Conservation (phyloP, 495 filamentous ascomycete species). For the Penicillium herquei region DNA sequence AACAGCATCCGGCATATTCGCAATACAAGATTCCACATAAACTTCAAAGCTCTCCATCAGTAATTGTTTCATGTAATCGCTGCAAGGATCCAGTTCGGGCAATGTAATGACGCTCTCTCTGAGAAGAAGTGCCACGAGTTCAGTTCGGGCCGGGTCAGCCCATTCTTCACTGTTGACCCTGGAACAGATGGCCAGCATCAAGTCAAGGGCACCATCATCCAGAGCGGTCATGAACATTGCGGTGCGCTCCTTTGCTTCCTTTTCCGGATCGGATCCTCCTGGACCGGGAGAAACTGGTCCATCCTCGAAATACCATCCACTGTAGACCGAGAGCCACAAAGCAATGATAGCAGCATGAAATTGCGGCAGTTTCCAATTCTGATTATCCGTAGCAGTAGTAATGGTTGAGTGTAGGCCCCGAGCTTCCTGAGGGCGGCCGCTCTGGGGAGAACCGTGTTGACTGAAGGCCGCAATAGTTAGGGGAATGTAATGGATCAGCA, state of each 20-base stretch:
- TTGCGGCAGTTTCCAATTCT: conserved; percentile 64
- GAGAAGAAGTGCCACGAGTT: conserved; percentile 73
- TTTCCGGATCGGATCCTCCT: conserved; percentile 53
- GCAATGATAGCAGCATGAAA: conserved; percentile 73
- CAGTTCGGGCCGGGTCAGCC: conserved; percentile 75
- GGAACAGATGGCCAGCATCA: conserved; percentile 78
- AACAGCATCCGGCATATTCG: conserved; percentile 90
- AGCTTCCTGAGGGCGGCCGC: conserved; percentile 57
- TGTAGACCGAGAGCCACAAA: conserved; percentile 92
- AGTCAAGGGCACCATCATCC: conserved; percentile 88
- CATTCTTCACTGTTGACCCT: conserved; percentile 73
- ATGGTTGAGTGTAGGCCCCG: conserved; percentile 67
- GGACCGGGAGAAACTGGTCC: conserved; percentile 50
- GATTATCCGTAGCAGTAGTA: conserved; percentile 58
- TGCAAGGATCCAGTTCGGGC: conserved; percentile 60
- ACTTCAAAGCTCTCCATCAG: conserved; percentile 78
- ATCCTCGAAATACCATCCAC: conserved; percentile 79
- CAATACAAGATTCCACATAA: conserved; percentile 86
- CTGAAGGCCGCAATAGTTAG: conserved; percentile 69
- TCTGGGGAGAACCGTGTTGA: conserved; percentile 71
- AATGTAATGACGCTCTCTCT: conserved; percentile 67
- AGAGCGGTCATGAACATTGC: conserved; percentile 73
- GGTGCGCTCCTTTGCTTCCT: conserved; percentile 66
- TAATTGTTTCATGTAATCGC: conserved; percentile 60
- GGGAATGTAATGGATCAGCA: conserved; percentile 76